A percentile compares a stretch with the other conserved stretches of the same genome.
Evolutionary conservation across 306 rosid genomes (phyloP).

Genomic region (Fragaria vesca): DNA sequence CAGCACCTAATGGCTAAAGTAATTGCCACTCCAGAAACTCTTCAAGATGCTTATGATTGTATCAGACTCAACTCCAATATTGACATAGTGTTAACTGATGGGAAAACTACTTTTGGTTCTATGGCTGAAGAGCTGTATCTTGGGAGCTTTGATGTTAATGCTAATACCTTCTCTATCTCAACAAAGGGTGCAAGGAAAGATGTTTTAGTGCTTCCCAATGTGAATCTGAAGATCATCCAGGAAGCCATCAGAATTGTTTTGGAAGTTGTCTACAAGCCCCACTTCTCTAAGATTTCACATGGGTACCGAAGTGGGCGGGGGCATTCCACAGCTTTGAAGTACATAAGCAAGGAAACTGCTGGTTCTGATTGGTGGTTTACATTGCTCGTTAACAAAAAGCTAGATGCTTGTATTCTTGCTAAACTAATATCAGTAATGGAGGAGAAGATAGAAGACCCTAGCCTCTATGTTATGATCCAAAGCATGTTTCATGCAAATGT

Average conservation of each 20-base stretch:
- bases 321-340: constrained; percentile 59
- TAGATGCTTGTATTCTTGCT: constrained; percentile 52
- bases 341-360: constrained; percentile 56
- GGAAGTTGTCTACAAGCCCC: constrained; percentile 77
- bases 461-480: constrained; percentile 42
- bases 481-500: constrained; percentile 69
- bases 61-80: constrained; percentile 65
- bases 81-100: constrained; percentile 19
- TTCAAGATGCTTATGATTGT: constrained; percentile 66
- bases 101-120: constrained; percentile 34
- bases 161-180: constrained; percentile 55
- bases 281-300: constrained; percentile 80
- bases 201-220: constrained; percentile 68
- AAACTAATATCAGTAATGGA: constrained; percentile 59
- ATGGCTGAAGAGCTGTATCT: constrained; percentile 46
- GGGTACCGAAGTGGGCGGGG: constrained; percentile 92
- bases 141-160: constrained; percentile 54
- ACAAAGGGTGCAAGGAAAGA: constrained; percentile 55
- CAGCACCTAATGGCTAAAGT: constrained; percentile 55
- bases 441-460: constrained; percentile 73
- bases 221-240: constrained; percentile 66
- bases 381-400: constrained; percentile 48
- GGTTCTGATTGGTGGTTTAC: constrained; percentile 89
- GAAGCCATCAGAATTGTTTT: constrained; percentile 77
- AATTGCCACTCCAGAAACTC: constrained; percentile 65